Evolutionary conservation across 2,329 filamentous ascomycete genomes (phyloP).

Genomic region (Talaromyces sp.): DNA sequence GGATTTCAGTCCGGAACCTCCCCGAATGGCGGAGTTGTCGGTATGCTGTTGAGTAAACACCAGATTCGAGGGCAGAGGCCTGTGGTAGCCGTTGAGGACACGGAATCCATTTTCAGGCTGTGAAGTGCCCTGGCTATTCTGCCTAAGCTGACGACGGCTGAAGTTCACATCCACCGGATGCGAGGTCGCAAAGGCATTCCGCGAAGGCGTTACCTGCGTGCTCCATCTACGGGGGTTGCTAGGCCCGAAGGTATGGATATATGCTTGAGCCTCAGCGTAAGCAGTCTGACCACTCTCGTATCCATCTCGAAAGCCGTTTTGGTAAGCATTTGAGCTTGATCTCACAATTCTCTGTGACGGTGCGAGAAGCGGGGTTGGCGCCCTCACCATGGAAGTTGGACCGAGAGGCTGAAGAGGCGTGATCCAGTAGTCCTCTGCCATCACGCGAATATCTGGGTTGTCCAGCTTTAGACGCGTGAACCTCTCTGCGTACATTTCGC

Average conservation of each 20-base stretch:
- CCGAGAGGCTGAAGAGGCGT: neutral
- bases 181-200: neutral
- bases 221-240: conserved; percentile 3
- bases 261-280: neutral
- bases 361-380: conserved; percentile 6
- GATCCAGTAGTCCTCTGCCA: conserved; percentile 14
- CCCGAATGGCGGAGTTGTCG: conserved; percentile 5
- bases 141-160: neutral
- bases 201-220: neutral
- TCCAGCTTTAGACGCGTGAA: conserved; percentile 12
- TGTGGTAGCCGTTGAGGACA: conserved; percentile 7
- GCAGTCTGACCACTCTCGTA: neutral
- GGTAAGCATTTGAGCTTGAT: neutral
- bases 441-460: conserved; percentile 12
- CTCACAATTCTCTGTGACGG: neutral
- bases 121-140: neutral
- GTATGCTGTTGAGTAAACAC: conserved; percentile 11
- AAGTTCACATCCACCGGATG: neutral
- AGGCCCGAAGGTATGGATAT: neutral
- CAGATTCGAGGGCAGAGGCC: conserved; percentile 3
- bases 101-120: conserved; percentile 1
- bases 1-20: conserved; percentile 8
- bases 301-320: neutral
- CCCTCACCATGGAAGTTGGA: neutral
- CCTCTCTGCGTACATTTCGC: conserved; percentile 21